Base-by-base conservation (phyloP, 331 rosid species). In the Phaseolus coccineus region DNA sequence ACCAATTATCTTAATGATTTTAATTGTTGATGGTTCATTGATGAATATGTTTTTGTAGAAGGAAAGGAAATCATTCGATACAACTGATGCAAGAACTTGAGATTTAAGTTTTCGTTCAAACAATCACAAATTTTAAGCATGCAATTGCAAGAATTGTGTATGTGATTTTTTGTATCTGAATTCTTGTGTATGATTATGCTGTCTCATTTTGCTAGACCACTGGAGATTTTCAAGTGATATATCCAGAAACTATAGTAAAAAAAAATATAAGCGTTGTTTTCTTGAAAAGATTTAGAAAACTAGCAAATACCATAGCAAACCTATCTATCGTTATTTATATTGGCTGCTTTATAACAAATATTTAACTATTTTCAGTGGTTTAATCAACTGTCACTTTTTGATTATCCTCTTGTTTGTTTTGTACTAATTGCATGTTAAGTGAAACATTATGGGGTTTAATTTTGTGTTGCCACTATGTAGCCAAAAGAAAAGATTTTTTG, bases 321-420 rank as follows among this genome's bases (percentile, higher is more conserved):
- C 22, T 19, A 19, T 19, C 22, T 35, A 30, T 39, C 31, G 12
- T 35, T 79, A 27, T 25, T 69, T 56, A 13, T 31, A n/a, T 63
- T 75, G 76, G 62, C 27, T 58, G 68, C 71, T 63, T 58, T 31
- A 48, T 74, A 35, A 44, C 79, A 77, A n/a, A 78, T 58, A 37
- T 69, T 78, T 73, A n/a, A 61, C 47, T 31, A 78, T 71, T 37
- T 50, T 63, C 39, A 15, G 71, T 66, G 63, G 16, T 73, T 58
- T 71, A 50, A 55, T 77, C 24, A 35, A 76, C 64, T 39, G 8
- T 58, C 71, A 51, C 53, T 70, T 55, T 39, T 42, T 64, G 55
- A 62, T 69, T 55, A 55, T 47, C 52, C 79, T 15, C 76, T 61
- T 42, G 48, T 48, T 33, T 78, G 50, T 65, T 48, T 33, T 78